phyloP scores from a whole-genome alignment of 345 rosid species.

The Lagerstroemia speciosa region DNA sequence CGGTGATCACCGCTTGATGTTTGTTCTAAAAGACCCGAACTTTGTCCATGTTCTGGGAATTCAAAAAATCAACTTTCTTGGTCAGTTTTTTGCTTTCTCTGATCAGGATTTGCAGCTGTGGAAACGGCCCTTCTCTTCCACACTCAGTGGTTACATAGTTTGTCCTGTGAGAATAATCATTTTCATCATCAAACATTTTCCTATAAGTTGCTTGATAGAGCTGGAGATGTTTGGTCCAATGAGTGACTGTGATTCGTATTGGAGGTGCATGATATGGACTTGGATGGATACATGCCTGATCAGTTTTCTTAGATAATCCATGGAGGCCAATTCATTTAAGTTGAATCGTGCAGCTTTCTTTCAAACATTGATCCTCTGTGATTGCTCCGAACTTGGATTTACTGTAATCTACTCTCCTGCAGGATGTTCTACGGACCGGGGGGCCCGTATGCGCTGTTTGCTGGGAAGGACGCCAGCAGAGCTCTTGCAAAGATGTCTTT shows the following conservation, averaged over 20 bases:
- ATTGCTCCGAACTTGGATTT: not conserved
- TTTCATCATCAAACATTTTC: not conserved
- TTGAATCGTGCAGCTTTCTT: not conserved
- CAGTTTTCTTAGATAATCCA: not conserved
- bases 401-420: slow-evolving; percentile 10
- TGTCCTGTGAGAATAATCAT: too few species aligned
- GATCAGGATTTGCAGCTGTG: not conserved
- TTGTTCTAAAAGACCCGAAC: not conserved
- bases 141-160: too few species aligned
- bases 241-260: not conserved
- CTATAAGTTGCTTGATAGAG: not conserved
- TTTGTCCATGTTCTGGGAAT: not conserved
- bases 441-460: slow-evolving; percentile 92
- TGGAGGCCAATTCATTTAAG: not conserved
- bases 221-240: not conserved
- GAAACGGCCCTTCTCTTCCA: not conserved
- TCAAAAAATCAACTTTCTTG: not conserved
- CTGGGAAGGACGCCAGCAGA: slow-evolving; percentile 94
- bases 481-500: slow-evolving; percentile 99
- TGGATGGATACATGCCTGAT: not conserved
- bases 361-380: too few species aligned
- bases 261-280: not conserved
- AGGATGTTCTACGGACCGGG: slow-evolving; percentile 99
- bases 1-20: too few species aligned
- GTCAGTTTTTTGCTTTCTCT: not conserved